Percentiles rank a stretch among this genome's conserved stretches.
Conservation (phyloP, 2,329 filamentous ascomycete species). For the Monosporascus sp. region DNA sequence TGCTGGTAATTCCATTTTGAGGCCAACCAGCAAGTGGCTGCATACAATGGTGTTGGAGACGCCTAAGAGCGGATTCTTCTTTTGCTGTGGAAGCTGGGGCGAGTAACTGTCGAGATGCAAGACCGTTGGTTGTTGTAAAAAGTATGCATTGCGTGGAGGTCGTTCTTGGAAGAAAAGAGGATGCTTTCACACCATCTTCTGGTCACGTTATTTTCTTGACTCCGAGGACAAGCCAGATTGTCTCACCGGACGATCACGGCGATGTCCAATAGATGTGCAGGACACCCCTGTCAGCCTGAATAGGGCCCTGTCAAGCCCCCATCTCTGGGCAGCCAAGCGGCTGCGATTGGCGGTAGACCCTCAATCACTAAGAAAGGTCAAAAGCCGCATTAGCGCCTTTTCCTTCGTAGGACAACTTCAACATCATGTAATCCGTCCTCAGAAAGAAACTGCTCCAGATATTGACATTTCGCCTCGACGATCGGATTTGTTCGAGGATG, state of each 20-base stretch:
- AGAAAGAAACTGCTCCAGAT: too few relatives aligned
- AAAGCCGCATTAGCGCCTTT: too few relatives aligned
- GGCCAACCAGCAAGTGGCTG: background rate
- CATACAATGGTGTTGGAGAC: background rate
- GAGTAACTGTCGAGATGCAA: background rate
- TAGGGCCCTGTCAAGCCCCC: slow-evolving; percentile 12
- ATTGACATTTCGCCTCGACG: too few relatives aligned
- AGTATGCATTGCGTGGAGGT: background rate
- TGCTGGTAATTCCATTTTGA: background rate
- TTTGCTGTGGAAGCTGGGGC: background rate
- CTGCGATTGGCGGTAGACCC: slow-evolving; percentile 23
- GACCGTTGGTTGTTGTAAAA: background rate
- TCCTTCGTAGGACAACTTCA: too few relatives aligned
- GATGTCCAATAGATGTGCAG: slow-evolving; percentile 21
- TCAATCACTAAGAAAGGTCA: slow-evolving; percentile 14
- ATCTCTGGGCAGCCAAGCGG: slow-evolving; percentile 17
- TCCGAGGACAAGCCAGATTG: slow-evolving; percentile 17
- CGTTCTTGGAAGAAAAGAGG: slow-evolving; percentile 2
- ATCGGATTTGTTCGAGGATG: background rate
- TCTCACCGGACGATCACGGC: slow-evolving; percentile 7
- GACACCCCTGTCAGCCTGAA: slow-evolving; percentile 26
- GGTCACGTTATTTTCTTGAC: slow-evolving; percentile 25
- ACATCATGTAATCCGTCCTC: too few relatives aligned
- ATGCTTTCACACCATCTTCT: slow-evolving; percentile 22
- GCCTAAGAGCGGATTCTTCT: background rate